A percentile compares a stretch with the other conserved stretches of the same genome.
phyloP scores from a whole-genome alignment of 192 early-diverging fungal species.

The Podochytrium sp. region DNA sequence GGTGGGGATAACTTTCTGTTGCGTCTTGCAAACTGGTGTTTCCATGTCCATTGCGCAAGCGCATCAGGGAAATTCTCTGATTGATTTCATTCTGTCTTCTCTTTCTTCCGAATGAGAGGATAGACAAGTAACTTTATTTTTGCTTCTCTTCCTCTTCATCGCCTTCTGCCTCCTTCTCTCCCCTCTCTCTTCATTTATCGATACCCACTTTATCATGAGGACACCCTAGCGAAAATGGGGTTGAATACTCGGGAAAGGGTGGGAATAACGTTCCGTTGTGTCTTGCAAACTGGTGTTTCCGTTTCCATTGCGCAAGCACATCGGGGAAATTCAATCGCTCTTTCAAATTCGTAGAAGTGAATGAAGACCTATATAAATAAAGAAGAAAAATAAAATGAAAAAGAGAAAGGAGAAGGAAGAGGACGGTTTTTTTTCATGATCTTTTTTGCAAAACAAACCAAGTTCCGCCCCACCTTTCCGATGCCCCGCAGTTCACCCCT shows the following conservation, averaged over 20 bases:
- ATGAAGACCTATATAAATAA: too few species aligned
- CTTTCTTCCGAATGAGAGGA: too few species aligned
- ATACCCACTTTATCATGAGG: slow-evolving; percentile 15
- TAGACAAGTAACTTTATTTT: background rate
- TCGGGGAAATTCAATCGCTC: background rate
- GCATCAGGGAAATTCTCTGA: background rate
- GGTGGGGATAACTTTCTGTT: background rate
- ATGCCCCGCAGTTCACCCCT: too few species aligned
- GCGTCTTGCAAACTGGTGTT: background rate
- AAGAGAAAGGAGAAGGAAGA: too few species aligned
- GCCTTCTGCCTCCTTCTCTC: background rate
- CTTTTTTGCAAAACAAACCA: too few species aligned
- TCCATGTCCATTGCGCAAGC: background rate
- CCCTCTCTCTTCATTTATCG: background rate
- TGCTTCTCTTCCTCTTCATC: background rate
- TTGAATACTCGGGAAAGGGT: slow-evolving; percentile 18
- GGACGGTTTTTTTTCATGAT: too few species aligned
- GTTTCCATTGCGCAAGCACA: background rate
- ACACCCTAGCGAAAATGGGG: slow-evolving; percentile 19
- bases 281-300: background rate
- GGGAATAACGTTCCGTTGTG: background rate
- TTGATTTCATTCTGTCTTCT: background rate
- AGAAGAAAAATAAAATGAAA: too few species aligned
- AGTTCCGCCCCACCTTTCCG: too few species aligned
- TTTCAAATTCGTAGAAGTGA: background rate